Percentiles rank a stretch among this genome's conserved stretches.
phyloP scores from a whole-genome alignment of 2,329 filamentous ascomycete species.

The Pseudogymnoascus sp. region DNA sequence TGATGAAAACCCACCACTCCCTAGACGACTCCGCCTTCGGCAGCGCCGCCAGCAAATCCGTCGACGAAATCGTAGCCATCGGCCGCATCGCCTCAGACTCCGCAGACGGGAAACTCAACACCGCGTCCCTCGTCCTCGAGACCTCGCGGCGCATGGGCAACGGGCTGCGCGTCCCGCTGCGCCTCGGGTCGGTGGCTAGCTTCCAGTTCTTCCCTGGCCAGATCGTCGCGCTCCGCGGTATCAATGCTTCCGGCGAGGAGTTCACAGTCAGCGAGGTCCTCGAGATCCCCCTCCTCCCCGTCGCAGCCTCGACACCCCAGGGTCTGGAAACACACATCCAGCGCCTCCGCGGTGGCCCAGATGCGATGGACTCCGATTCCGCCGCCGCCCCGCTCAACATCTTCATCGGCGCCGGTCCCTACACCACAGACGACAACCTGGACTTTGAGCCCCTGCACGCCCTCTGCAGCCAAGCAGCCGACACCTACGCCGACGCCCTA shows the following conservation, averaged over 20 bases:
- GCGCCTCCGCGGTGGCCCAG: slow-evolving; percentile 55
- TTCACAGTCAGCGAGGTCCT: slow-evolving; percentile 75
- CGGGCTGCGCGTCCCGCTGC: slow-evolving; percentile 71
- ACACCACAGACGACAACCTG: slow-evolving; percentile 85
- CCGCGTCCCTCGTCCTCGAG: slow-evolving; percentile 78
- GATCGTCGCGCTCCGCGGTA: slow-evolving; percentile 78
- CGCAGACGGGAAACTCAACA: slow-evolving; percentile 76
- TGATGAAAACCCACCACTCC: slow-evolving; percentile 64
- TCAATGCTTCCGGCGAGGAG: slow-evolving; percentile 75
- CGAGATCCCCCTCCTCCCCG: slow-evolving; percentile 62
- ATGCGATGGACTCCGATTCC: slow-evolving; percentile 51
- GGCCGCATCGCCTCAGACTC: slow-evolving; percentile 87
- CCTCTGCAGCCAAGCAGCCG: slow-evolving; percentile 67
- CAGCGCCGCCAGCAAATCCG: slow-evolving; percentile 76
- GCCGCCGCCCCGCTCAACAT: slow-evolving; percentile 62
- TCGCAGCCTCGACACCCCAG: slow-evolving; percentile 59
- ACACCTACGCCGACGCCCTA: slow-evolving; percentile 66
- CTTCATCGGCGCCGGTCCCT: slow-evolving; percentile 75
- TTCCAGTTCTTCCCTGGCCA: slow-evolving; percentile 93
- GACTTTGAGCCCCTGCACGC: slow-evolving; percentile 80
- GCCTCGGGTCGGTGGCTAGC: slow-evolving; percentile 56
- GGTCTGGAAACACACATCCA: slow-evolving; percentile 61
- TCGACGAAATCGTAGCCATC: slow-evolving; percentile 78
- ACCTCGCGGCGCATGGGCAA: slow-evolving; percentile 76
- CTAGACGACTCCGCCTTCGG: slow-evolving; percentile 77